Evolutionary conservation across 2,329 filamentous ascomycete genomes (phyloP).

Genomic region (Graphilbum fragrans): DNA sequence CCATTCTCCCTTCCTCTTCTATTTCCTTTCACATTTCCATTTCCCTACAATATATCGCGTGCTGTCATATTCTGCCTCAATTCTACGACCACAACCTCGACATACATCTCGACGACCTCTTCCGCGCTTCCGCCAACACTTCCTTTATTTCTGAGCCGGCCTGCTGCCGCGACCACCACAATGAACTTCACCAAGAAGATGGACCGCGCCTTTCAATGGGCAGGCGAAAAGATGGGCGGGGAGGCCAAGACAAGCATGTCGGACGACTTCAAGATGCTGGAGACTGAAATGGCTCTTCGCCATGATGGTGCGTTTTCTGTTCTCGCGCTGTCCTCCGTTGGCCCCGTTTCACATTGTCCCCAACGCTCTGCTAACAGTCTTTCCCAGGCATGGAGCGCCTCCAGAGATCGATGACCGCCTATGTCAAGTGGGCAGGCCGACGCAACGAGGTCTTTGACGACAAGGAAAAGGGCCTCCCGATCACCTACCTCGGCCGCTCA

Average conservation of each 20-base stretch:
- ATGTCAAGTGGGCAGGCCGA: slow-evolving; percentile 79
- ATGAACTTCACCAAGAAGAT: slow-evolving; percentile 70
- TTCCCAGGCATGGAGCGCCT: slow-evolving; percentile 67
- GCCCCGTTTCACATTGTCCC: background rate
- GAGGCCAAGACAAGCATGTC: slow-evolving; percentile 79
- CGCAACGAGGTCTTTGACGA: slow-evolving; percentile 70
- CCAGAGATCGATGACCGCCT: slow-evolving; percentile 72
- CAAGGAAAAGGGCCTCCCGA: slow-evolving; percentile 73
- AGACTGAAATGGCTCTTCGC: slow-evolving; percentile 80
- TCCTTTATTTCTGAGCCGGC: no score
- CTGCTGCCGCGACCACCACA: no score
- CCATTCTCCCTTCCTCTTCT: no score
- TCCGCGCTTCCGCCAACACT: no score
- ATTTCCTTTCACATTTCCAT: no score
- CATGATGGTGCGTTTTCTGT: slow-evolving; percentile 59
- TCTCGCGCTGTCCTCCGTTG: background rate
- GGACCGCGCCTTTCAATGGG: slow-evolving; percentile 95
- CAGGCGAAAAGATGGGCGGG: slow-evolving; percentile 87
- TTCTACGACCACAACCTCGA: no score
- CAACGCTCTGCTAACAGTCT: background rate
- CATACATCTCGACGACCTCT: no score
- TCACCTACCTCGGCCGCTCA: slow-evolving; percentile 66
- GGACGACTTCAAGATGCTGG: slow-evolving; percentile 83
- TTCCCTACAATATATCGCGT: no score
- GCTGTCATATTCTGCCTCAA: no score